Conservation (phyloP, 768 basidiomycete genomes). For the Auriscalpium orientale region DNA sequence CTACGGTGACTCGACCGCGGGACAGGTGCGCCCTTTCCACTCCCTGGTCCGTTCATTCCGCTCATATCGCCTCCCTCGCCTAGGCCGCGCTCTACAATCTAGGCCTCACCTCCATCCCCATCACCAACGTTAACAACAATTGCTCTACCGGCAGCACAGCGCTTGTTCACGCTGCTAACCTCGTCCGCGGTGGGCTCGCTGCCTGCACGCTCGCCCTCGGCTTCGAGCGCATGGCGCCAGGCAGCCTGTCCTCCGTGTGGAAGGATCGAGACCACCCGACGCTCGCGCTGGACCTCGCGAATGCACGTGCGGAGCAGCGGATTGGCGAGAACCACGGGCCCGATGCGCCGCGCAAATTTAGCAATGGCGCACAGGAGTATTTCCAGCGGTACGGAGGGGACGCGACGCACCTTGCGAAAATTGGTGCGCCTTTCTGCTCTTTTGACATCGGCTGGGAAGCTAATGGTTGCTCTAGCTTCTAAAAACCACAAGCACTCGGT, state of each 20-base stretch:
- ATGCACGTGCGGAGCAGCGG: slow-evolving; percentile 40
- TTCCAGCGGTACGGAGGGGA: slow-evolving; percentile 65
- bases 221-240: slow-evolving; percentile 79
- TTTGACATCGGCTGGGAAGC: not conserved
- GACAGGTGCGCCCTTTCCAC: slow-evolving; percentile 40
- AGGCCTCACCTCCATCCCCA: slow-evolving; percentile 77
- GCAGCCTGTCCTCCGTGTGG: slow-evolving; percentile 58
- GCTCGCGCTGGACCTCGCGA: slow-evolving; percentile 34
- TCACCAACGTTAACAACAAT: slow-evolving; percentile 84
- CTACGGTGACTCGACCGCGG: slow-evolving; percentile 73
- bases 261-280: slow-evolving; percentile 45
- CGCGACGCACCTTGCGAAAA: slow-evolving; percentile 64
- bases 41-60: not conserved
- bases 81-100: slow-evolving; percentile 76
- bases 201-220: slow-evolving; percentile 79
- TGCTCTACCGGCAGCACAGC: slow-evolving; percentile 80
- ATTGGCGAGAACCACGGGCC: slow-evolving; percentile 62
- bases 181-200: slow-evolving; percentile 59
- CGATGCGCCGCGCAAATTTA: slow-evolving; percentile 65
- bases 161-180: slow-evolving; percentile 63
- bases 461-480: slow-evolving; percentile 21
- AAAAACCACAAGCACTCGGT: slow-evolving; percentile 81
- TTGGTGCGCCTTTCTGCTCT: slow-evolving; percentile 38
- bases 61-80: not conserved
- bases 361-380: slow-evolving; percentile 68